Evolutionary conservation across 2,329 filamentous ascomycete genomes (phyloP).

Genomic region (Erysiphe pulchra): DNA sequence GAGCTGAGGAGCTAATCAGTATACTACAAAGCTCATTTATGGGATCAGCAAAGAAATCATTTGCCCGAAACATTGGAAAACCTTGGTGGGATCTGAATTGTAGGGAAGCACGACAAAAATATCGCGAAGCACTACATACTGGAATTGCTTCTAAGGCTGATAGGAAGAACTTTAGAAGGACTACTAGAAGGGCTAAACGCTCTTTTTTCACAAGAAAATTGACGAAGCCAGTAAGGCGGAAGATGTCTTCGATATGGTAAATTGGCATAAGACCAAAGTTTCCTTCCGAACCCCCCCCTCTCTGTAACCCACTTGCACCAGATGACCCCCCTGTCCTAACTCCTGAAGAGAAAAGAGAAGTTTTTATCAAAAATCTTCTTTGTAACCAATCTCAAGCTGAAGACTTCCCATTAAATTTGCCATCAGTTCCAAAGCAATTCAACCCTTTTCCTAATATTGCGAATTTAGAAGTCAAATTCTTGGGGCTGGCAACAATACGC

Average conservation of each 20-base stretch:
- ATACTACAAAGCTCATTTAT: neutral
- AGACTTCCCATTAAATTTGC: neutral
- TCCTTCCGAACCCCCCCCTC: neutral
- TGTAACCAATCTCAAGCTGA: neutral
- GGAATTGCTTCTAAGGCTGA: neutral
- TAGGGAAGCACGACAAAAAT: neutral
- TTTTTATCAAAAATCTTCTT: neutral
- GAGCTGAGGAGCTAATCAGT: neutral
- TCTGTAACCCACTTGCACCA: neutral
- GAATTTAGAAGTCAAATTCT: neutral
- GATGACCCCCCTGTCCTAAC: neutral
- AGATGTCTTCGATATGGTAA: neutral
- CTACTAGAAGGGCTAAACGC: neutral
- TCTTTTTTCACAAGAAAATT: neutral
- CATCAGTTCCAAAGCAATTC: neutral
- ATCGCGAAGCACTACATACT: neutral
- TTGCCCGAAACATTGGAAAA: neutral
- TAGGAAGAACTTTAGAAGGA: neutral
- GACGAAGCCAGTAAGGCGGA: neutral
- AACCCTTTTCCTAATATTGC: neutral
- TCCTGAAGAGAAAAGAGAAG: neutral
- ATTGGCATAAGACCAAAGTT: neutral
- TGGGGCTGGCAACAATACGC: neutral
- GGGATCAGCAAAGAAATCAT: neutral
- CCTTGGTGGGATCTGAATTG: neutral